Evolutionary conservation across 352 stramenopile genomes (phyloP).

Genomic region (Phytopythium cucurbitacearum): DNA sequence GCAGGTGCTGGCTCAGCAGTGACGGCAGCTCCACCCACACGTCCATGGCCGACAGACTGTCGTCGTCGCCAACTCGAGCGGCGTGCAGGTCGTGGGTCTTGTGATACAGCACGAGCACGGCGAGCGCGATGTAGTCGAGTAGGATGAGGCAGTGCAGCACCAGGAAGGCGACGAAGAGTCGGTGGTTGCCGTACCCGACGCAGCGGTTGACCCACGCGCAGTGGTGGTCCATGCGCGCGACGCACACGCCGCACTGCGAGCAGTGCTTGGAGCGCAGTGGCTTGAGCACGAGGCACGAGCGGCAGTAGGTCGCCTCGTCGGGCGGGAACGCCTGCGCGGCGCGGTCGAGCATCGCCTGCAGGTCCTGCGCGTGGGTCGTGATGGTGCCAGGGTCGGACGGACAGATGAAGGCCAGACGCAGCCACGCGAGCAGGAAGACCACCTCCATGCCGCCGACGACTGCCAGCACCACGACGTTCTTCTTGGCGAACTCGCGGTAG

Average conservation of each 20-base stretch:
- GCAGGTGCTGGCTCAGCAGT: slow-evolving; percentile 44
- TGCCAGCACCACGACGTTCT: slow-evolving; percentile 12
- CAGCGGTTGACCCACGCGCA: slow-evolving; percentile 86
- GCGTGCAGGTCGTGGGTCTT: slow-evolving; percentile 28
- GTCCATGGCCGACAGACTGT: slow-evolving; percentile 36
- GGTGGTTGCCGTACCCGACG: slow-evolving; percentile 78
- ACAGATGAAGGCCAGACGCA: slow-evolving; percentile 44
- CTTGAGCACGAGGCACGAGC: slow-evolving; percentile 66
- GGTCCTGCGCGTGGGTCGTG: slow-evolving; percentile 43
- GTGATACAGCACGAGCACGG: slow-evolving; percentile 35
- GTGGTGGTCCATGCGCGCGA: slow-evolving; percentile 85
- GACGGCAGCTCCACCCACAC: slow-evolving; percentile 58
- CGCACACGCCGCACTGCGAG: slow-evolving; percentile 64
- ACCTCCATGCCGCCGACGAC: slow-evolving; percentile 36
- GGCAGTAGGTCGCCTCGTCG: slow-evolving; percentile 43
- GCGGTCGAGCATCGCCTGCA: slow-evolving; percentile 46
- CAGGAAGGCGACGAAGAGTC: slow-evolving; percentile 74
- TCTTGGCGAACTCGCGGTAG: slow-evolving; percentile 40
- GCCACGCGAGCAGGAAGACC: slow-evolving; percentile 48
- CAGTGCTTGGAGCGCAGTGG: slow-evolving; percentile 83
- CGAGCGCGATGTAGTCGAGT: slow-evolving; percentile 37
- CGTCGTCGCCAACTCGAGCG: slow-evolving; percentile 12
- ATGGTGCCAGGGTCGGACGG: slow-evolving; percentile 57
- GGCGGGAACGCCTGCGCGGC: slow-evolving; percentile 34
- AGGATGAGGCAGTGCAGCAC: slow-evolving; percentile 56